A percentile compares a stretch with the other conserved stretches of the same genome.
phyloP scores from a whole-genome alignment of 768 basidiomycete genomes.

The Neoboletus subvelutipes region DNA sequence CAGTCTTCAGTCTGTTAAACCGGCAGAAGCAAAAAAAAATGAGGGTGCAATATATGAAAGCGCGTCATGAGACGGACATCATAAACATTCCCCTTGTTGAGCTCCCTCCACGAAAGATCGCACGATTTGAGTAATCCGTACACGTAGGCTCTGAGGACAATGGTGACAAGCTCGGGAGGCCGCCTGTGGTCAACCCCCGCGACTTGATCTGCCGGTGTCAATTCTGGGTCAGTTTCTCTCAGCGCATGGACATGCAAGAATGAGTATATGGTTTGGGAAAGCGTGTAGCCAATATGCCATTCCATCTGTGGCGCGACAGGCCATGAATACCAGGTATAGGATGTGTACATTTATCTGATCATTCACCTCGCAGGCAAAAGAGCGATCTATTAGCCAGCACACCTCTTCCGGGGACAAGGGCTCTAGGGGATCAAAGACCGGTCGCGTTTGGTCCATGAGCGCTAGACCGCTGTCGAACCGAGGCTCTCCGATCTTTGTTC shows the following conservation, averaged over 20 bases:
- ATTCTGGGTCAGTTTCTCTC: constrained; percentile 57
- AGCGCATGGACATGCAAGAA: constrained; percentile 70
- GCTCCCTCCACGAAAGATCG: constrained; percentile 78
- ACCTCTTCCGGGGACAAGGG: constrained; percentile 75
- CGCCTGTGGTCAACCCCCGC: constrained; percentile 41
- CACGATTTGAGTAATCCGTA: constrained; percentile 77
- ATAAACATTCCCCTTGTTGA: constrained; percentile 68
- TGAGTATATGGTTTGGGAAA: constrained; percentile 86
- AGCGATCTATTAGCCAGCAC: constrained; percentile 84
- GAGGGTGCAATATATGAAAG: constrained; percentile 13
- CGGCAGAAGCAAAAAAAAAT: constrained; percentile 6
- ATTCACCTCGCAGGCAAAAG: constrained; percentile 75
- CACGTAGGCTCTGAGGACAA: constrained; percentile 66
- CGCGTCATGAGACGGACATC: constrained; percentile 58
- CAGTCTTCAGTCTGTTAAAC: constrained; percentile 73
- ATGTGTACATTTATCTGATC: constrained; percentile 14
- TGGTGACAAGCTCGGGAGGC: constrained; percentile 60
- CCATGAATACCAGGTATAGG: constrained; percentile 14
- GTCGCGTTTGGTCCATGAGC: constrained; percentile 39
- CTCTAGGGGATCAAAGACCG: constrained; percentile 60
- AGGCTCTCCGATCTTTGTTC: constrained; percentile 83
- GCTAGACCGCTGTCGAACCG: constrained; percentile 82
- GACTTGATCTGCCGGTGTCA: constrained; percentile 31
- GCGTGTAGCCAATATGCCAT: constrained; percentile 82
- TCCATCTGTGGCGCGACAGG: constrained; percentile 56